phyloP scores from a whole-genome alignment of 306 rosid genomes.

The Aeschynomene evenia region DNA sequence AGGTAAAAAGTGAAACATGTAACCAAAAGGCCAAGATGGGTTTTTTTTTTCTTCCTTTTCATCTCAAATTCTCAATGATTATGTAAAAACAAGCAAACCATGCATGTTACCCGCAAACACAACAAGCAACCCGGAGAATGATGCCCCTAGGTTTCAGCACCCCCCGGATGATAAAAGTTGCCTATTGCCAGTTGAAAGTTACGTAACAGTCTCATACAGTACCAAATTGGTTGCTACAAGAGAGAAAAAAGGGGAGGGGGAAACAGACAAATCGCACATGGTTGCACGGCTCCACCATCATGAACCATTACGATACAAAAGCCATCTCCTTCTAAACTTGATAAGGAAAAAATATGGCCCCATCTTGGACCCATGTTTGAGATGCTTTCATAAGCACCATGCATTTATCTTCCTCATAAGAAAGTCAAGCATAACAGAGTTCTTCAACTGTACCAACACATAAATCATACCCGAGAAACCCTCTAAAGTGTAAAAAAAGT shows the following conservation, averaged over 20 bases:
- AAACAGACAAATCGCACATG: constrained; percentile 38
- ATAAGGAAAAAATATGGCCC: constrained; percentile 18
- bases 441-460: constrained; percentile 1
- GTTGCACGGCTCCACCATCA: constrained; percentile 36
- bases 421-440: constrained; percentile 6
- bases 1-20: background rate
- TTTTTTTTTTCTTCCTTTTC: background rate
- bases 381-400: background rate
- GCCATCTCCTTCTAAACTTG: constrained; percentile 21
- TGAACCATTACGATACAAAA: constrained; percentile 21
- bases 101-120: constrained; percentile 17
- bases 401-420: background rate
- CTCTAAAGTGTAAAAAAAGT: constrained; percentile 23
- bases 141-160: constrained; percentile 33
- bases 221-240: constrained; percentile 28
- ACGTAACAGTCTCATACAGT: background rate
- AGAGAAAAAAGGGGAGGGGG: constrained; percentile 6
- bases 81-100: constrained; percentile 7
- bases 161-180: constrained; percentile 27
- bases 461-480: constrained; percentile 9
- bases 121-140: constrained; percentile 27
- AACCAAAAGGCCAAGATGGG: background rate
- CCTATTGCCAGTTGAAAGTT: constrained; percentile 29
- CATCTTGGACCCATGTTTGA: constrained; percentile 11
- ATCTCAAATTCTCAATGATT: background rate